These are phyloP conservation scores for Akanthomyces uredinophilus DNA, from an alignment of 2,329 filamentous ascomycete species.

Conservation along the genomic window DNA sequence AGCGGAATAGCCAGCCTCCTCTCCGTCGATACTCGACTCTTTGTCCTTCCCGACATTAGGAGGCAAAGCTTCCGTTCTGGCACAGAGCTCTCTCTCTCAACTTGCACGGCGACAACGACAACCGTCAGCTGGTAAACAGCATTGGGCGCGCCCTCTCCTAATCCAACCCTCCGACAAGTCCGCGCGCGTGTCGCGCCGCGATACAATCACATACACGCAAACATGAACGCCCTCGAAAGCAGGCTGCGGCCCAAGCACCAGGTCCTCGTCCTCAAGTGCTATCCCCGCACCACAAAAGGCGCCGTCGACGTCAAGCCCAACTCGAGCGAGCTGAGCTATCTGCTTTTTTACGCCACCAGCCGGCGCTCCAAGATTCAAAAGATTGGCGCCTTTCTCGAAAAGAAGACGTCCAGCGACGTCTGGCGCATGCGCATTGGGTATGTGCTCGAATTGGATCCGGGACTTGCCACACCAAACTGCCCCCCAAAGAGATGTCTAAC, in stretches of 20 bases:
- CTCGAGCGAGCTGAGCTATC: slow-evolving; percentile 91
- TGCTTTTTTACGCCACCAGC: slow-evolving; percentile 94
- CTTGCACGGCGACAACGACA: not conserved
- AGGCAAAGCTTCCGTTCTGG: not conserved
- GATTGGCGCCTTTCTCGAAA: slow-evolving; percentile 90
- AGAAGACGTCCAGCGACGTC: slow-evolving; percentile 87
- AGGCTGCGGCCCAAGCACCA: slow-evolving; percentile 90
- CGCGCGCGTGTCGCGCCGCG: not conserved
- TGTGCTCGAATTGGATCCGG: slow-evolving; percentile 22
- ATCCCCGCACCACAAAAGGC: slow-evolving; percentile 86
- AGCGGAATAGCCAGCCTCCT: not conserved
- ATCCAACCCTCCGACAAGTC: not conserved
- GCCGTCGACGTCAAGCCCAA: slow-evolving; percentile 92
- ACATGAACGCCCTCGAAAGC: slow-evolving; percentile 61
- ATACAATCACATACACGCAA: not conserved
- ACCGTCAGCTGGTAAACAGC: not conserved
- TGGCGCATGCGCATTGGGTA: slow-evolving; percentile 84
- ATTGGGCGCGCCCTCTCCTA: not conserved
- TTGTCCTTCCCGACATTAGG: not conserved
- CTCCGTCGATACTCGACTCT: not conserved
- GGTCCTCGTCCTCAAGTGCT: slow-evolving; percentile 92
- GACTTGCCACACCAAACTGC: not conserved
- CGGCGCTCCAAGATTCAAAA: slow-evolving; percentile 94
- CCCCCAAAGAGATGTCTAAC: slow-evolving; percentile 3
- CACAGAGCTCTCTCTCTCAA: not conserved